Base-by-base conservation (phyloP, 106 monocot genomes). In the Agapanthus africanus region DNA sequence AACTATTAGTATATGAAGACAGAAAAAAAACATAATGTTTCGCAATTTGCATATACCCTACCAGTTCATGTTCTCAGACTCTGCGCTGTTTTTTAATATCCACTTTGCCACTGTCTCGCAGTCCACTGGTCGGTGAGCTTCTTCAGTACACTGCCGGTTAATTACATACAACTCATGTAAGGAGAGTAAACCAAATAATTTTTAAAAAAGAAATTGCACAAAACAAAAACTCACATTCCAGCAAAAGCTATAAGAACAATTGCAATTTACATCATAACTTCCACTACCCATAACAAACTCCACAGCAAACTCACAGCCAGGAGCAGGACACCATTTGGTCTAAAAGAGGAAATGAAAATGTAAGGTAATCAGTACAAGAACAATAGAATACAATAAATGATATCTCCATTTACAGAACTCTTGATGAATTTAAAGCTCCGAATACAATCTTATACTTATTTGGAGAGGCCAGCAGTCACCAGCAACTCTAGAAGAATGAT, bases 11-110 rank as follows among this genome's bases (percentile, higher is more conserved):
- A 61, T 18, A 61, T 61, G 18, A 36, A 61, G 35, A n/a, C n/a
- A 35, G 7, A 18, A 11, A 30, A 11, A 61, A 61, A 61, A 61
- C n/a, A 19, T 61, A 36, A 61, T n/a, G 35, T 61, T 61, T 36
- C n/a, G n/a, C n/a, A n/a, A n/a, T n/a, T n/a, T 23, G 54, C 30
- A 5, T 65, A 4, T 65, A 40, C 30, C 68, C 30, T 63, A 93
- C 93, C 93, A 75, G 60, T 75, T 75, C 75, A 75, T 75, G 35
- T 75, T 75, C 51, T 75, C 75, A 25, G 75, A 75, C 54, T 75
- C 75, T 36, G 75, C 75, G 46, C 75, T 75, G 47, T 75, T 75
- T 66, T 75, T 75, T n/a, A 75, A 61, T 34, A 75, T 75, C 75
- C 75, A 75, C 28, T 68, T 75, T 67, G 68, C 68, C 35, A 75